Evolutionary conservation across 2,329 filamentous ascomycete species (phyloP).

Genomic region (Zelopaecilomyces penicillatus): DNA sequence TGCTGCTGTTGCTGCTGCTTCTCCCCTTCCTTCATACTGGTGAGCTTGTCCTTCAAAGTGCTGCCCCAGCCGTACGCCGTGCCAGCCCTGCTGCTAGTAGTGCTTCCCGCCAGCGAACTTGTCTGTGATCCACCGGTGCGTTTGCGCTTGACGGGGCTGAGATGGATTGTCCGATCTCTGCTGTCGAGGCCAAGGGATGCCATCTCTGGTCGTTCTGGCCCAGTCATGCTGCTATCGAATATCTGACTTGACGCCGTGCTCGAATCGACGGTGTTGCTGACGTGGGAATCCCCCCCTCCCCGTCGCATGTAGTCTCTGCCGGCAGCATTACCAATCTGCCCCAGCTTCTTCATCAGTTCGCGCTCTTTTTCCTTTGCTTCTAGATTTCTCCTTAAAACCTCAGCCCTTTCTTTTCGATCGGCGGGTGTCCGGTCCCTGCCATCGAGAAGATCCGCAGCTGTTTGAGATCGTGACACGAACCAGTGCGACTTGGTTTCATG

Average conservation of each 20-base stretch:
- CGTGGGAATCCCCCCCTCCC: slow-evolving; percentile 15
- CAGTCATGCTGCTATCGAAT: slow-evolving; percentile 10
- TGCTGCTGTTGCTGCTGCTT: slow-evolving; percentile 25
- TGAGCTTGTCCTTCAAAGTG: slow-evolving; percentile 42
- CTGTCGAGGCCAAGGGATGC: slow-evolving; percentile 25
- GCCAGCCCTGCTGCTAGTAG: slow-evolving; percentile 10
- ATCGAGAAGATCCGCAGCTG: slow-evolving; percentile 56
- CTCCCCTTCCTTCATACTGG: slow-evolving; percentile 54
- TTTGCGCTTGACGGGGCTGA: slow-evolving; percentile 56
- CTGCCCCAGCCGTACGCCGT: slow-evolving; percentile 48
- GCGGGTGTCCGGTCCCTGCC: slow-evolving; percentile 49
- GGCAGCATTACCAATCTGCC: slow-evolving; percentile 53
- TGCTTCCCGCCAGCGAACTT: slow-evolving; percentile 19
- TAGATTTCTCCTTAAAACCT: slow-evolving; percentile 56
- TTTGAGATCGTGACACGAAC: slow-evolving; percentile 43
- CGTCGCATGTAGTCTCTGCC: slow-evolving; percentile 63
- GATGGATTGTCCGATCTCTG: slow-evolving; percentile 38
- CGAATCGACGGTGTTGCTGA: slow-evolving; percentile 2
- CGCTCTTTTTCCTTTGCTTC: slow-evolving; percentile 63
- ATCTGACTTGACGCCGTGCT: slow-evolving; percentile 3
- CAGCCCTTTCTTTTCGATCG: slow-evolving; percentile 53
- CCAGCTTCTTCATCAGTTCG: slow-evolving; percentile 59
- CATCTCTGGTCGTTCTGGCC: slow-evolving; percentile 32
- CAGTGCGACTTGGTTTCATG: slow-evolving; percentile 48
- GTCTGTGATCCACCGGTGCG: slow-evolving; percentile 40